Evolutionary conservation across 2,329 filamentous ascomycete genomes (phyloP).

Genomic region (Zasmidium cellare): DNA sequence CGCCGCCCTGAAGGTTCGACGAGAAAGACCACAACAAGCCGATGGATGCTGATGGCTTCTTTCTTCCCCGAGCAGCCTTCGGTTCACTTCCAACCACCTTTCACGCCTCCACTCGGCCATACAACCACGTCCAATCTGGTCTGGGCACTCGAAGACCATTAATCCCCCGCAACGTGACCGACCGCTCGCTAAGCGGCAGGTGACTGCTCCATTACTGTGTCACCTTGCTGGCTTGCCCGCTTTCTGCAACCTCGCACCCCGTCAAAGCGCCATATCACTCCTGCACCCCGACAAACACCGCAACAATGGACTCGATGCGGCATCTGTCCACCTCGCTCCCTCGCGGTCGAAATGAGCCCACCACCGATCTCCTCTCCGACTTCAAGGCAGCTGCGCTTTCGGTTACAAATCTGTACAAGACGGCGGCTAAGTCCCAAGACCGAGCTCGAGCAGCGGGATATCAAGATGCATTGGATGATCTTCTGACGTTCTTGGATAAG

Average conservation of each 20-base stretch:
- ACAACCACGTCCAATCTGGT: background rate
- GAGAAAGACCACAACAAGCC: background rate
- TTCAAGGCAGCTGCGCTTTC: conserved; percentile 92
- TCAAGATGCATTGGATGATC: conserved; percentile 88
- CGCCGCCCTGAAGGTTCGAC: background rate
- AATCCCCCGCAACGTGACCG: background rate
- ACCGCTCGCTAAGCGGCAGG: background rate
- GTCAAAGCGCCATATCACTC: background rate
- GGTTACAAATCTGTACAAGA: conserved; percentile 95
- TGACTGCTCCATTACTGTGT: conserved; percentile 3
- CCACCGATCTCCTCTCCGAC: conserved; percentile 68
- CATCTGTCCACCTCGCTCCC: conserved; percentile 63
- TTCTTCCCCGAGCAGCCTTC: background rate
- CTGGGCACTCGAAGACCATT: background rate
- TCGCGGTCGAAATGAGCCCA: conserved; percentile 28
- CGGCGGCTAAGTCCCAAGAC: conserved; percentile 74
- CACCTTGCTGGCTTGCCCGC: conserved; percentile 8
- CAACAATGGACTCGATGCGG: conserved; percentile 63
- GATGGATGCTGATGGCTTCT: background rate
- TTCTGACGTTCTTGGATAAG: conserved; percentile 81
- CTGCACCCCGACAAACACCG: conserved; percentile 2
- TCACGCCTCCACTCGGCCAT: background rate
- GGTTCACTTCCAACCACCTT: background rate
- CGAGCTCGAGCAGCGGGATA: conserved; percentile 80
- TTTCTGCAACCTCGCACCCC: background rate